phyloP scores from a whole-genome alignment of 2,329 filamentous ascomycete species.

The Paraconiothyrium sp. region DNA sequence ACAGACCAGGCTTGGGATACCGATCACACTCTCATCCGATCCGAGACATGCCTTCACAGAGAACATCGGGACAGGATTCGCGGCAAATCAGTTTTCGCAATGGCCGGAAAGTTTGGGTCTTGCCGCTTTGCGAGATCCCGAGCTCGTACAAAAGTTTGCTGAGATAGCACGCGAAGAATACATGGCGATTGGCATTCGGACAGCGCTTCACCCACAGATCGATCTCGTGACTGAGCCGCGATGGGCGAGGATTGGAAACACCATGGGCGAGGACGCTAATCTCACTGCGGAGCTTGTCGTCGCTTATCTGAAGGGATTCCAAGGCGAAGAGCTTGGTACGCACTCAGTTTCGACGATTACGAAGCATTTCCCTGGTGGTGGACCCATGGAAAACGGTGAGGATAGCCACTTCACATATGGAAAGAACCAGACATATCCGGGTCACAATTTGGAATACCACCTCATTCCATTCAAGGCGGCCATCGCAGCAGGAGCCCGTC shows the following conservation, averaged over 20 bases:
- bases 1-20: conserved; percentile 60
- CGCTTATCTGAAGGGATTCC: conserved; percentile 61
- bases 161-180: conserved; percentile 62
- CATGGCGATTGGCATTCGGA: conserved; percentile 54
- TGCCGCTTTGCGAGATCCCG: conserved; percentile 58
- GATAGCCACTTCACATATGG: conserved; percentile 64
- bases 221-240: conserved; percentile 63
- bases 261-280: conserved; percentile 61
- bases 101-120: conserved; percentile 64
- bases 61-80: conserved; percentile 55
- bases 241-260: conserved; percentile 59
- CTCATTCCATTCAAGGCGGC: conserved; percentile 62
- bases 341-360: conserved; percentile 60
- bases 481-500: conserved; percentile 59
- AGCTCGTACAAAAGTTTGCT: conserved; percentile 58
- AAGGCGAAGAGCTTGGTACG: conserved; percentile 55
- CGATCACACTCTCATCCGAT: conserved; percentile 60
- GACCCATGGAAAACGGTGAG: conserved; percentile 60
- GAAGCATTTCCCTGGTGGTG: conserved; percentile 65
- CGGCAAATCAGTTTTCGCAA: conserved; percentile 57
- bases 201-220: conserved; percentile 61
- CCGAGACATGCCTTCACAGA: conserved; percentile 59
- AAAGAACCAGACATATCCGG: conserved; percentile 62
- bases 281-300: conserved; percentile 50
- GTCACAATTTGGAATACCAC: conserved; percentile 61